Base-by-base conservation (phyloP, 2,329 filamentous ascomycete species). In the Sphaerostilbella broomeana region DNA sequence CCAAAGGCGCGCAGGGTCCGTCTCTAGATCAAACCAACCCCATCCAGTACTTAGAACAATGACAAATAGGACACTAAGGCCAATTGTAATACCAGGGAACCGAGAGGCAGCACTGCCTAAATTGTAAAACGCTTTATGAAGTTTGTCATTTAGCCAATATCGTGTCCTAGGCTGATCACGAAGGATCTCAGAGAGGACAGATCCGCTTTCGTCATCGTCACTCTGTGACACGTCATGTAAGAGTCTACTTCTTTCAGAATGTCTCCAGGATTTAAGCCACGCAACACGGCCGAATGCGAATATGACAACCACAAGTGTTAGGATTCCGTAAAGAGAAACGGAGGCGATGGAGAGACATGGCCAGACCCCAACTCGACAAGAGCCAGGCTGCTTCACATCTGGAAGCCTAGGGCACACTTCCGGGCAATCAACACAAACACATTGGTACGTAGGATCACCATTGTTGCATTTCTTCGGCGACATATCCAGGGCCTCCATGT, bases 301-400 rank as follows among this genome's bases (percentile, higher is more conserved):
- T 3, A 77, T 67, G 9, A 81, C 66, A 11, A 90, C 66, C 1
- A 83, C 67, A 20, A 84, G 69, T 6, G 97, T 61, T 41, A 92
- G 75, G 28, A 87, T 63, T 4, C 82, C 78, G 60, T 98, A 98
- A 27, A 86, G 73, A 39, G 97, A 71, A 51, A 98, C 86, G 30
- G 94, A 87, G 0, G 84, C 82, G 59, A 98, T 97, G 0, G 90
- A 95, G 26, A 98, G 69, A 55, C 94, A 98, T 0, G 90, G 90
- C n/a, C 98, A 67, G 6, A 81, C 63, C 30, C 92, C 92, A 27
- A 98, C 88, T 50, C 82, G 77, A 61, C 92, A 98, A 18, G 80
- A 74, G 37, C 80, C 72, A 2, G 72, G 68, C 38, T 83, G 69
- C 39, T 79, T 68, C n/a, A 97, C 75, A 4, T 78, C 79, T 1